Base-by-base conservation (phyloP, 768 basidiomycete species). In the Lactarius sanguifluus region DNA sequence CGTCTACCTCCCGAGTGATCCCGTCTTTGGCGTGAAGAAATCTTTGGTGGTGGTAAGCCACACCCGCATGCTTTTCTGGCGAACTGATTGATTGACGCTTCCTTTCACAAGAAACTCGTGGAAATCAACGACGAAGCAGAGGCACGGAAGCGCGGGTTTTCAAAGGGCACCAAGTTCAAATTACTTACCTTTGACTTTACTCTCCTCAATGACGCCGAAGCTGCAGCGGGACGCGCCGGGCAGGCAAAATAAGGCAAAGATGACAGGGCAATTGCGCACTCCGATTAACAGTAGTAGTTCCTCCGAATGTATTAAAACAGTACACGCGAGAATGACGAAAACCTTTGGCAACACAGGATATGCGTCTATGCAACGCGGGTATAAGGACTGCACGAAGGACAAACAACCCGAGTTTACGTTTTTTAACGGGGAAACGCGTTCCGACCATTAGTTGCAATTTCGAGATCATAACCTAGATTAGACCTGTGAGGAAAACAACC, bases 1-100 rank as follows among this genome's bases (percentile, higher is more conserved):
- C 70, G 74, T 79, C 3, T 93, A 83, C 71, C 66, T 94, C 28
- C 76, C 76, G 7, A 91, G 86, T 66, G 92, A 94, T 72, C 81
- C 84, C 13, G 91, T 94, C 3, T 93, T 94, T 75, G 92, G 93
- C 12, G 92, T 91, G 28, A 91, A 91, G 76, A 82, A 83, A 57
- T 91, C 89, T 7, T 79, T 95, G 32, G 82, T 93, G 23, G 84
- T 92, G 69, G 91, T 92, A 76, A 59, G 85, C 80, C 45, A 59
- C 13, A 38, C 15, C 38, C 28, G 20, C 43, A 4, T 40, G 3
- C 61, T 30, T 56, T 47, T 16, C 43, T 9, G 38, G 52, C 40
- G 15, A 25, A 40, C 55, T 43, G 66, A 68, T 64, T 30, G 50
- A 52, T 52, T 6, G 47, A 23, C 25, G 15, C 59, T 45, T 56